Percentiles rank a stretch among this genome's conserved stretches.
These are phyloP conservation scores for Earliella scabrosa DNA, from an alignment of 1,284 basidiomycete genomes.

Conservation along the genomic window DNA sequence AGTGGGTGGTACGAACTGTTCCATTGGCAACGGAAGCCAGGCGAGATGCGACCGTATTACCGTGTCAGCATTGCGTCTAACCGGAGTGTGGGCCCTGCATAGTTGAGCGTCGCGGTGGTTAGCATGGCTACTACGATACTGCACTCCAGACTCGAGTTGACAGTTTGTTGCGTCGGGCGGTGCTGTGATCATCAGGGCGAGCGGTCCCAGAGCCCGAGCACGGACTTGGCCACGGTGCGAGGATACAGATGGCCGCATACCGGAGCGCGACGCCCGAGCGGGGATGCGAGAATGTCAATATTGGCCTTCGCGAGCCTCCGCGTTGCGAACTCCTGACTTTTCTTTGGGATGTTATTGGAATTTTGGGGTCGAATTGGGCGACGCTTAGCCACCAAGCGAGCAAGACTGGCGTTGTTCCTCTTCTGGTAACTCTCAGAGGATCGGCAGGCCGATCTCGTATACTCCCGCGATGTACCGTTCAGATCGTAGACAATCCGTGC, in stretches of 20 bases:
- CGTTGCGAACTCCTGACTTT: too few species aligned
- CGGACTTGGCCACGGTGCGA: not conserved
- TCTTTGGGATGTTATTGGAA: not conserved
- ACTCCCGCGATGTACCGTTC: slow-evolving; percentile 3
- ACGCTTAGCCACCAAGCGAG: slow-evolving; percentile 2
- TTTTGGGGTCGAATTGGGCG: not conserved
- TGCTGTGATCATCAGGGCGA: slow-evolving; percentile 8
- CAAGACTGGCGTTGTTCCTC: not conserved
- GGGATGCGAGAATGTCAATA: not conserved
- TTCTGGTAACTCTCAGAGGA: slow-evolving; percentile 3
- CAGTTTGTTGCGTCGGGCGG: not conserved
- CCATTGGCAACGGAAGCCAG: not conserved
- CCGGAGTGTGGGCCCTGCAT: too few species aligned
- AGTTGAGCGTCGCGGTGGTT: not conserved
- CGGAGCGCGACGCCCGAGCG: not conserved
- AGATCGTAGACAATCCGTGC: not conserved
- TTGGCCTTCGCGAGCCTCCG: too few species aligned
- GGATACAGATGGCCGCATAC: not conserved
- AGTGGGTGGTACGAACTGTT: not conserved
- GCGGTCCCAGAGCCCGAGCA: not conserved
- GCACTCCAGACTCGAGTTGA: not conserved
- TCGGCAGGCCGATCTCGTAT: slow-evolving; percentile 6
- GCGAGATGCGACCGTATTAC: not conserved
- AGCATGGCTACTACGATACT: slow-evolving; percentile 2
- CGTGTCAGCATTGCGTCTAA: too few species aligned